Evolutionary conservation across 768 basidiomycete species (phyloP), one percentile per base, ranked within the genome.

Genomic region (Russula ochroleuca): DNA sequence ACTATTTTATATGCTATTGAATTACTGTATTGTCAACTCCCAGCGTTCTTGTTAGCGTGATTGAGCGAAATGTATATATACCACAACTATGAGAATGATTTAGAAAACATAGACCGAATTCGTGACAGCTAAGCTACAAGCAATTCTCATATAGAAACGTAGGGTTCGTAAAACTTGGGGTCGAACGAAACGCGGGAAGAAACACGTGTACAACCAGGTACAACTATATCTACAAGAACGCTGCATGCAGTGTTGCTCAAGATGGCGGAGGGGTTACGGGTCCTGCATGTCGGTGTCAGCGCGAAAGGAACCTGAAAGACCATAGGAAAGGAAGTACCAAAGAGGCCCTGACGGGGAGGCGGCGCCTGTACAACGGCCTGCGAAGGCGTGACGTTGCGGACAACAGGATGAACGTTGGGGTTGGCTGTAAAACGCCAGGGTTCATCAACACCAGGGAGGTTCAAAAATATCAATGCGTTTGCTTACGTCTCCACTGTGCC

Each of bases 401-500:
- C 76, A 2, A 77, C 74, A 0, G 87, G 86, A 1, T 81, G 78
- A 10, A 87, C 70, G 7, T 84, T 71, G 3, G 87, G 86, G 69
- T 89, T 88, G 4, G 89, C 88, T 90, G 69, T 38, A 11, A n/a
- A 31, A 33, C n/a, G 33, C 21, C 33, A 13, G 38, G 5, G 14
- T 19, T 28, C 37, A 31, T 33, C 35, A 43, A 43, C 5, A 38
- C 21, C 13, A 41, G 9, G 57, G n/a, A 31, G 4, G 43, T 50
- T 5, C 48, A 13, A 37, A 15, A 7, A n/a, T 1, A 21, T 5
- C 35, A 28, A 21, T 4, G 19, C 7, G 7, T 28, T 28, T 13
- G 79, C 83, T 58, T 72, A 92, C 90, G 90, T 78, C 85, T 80
- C 90, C 90, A 92, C 69, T 91, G 88, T 0, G 90, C 84, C 90